phyloP scores from a whole-genome alignment of 139 green algal genomes.

The Chlorella sp. region DNA sequence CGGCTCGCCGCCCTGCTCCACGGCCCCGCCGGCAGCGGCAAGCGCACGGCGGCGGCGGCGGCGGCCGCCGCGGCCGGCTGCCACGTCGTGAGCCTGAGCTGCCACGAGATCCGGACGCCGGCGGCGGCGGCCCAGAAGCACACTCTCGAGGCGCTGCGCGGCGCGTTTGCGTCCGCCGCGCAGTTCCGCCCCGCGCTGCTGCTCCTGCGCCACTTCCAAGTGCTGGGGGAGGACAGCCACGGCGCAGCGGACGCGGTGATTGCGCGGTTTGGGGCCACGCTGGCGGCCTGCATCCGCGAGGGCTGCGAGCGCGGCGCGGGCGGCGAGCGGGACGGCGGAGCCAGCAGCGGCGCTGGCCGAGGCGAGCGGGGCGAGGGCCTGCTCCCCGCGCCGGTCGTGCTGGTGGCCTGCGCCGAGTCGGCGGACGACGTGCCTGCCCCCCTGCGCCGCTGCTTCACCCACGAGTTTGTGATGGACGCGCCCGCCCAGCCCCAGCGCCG shows the following conservation, averaged over 20 bases:
- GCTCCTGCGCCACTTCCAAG: conserved; percentile 50
- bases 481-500: conserved; percentile 41
- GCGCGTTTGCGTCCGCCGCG: conserved; percentile 48
- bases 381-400: conserved; percentile 42
- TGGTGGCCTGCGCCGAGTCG: conserved; percentile 53
- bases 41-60: conserved; percentile 52
- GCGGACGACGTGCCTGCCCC: conserved; percentile 60
- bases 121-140: conserved; percentile 41
- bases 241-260: conserved; percentile 10
- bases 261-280: conserved; percentile 34
- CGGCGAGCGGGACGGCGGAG: neutral
- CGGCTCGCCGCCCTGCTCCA: conserved; percentile 60
- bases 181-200: conserved; percentile 66
- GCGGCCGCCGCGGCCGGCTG: conserved; percentile 74
- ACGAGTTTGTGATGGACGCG: conserved; percentile 66
- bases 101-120: conserved; percentile 52
- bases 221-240: conserved; percentile 30
- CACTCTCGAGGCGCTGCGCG: conserved; percentile 54
- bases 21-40: conserved; percentile 64
- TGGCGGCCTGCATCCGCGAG: conserved; percentile 37
- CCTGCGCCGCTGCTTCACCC: conserved; percentile 83
- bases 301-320: conserved; percentile 13
- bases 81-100: conserved; percentile 63
- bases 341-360: neutral
- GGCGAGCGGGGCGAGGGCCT: neutral